Percentiles rank a stretch among this genome's conserved stretches.
Evolutionary conservation across 495 filamentous ascomycete genomes (phyloP).

Genomic region (Parathielavia hyrcaniae): DNA sequence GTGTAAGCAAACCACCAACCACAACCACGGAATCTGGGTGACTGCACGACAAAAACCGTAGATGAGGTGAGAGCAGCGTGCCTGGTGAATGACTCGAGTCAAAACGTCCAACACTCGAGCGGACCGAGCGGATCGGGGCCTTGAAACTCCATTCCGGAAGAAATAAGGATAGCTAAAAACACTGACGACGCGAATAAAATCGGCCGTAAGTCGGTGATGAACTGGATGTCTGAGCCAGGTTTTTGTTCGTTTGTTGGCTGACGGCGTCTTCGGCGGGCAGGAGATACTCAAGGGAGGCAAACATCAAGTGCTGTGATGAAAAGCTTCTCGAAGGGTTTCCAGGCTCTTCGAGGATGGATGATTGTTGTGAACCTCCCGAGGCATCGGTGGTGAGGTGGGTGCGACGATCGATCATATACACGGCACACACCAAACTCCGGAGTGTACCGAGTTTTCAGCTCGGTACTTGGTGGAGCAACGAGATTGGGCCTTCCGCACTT

Average conservation of each 20-base stretch:
- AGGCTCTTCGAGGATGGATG: background rate
- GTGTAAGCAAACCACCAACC: too few relatives aligned
- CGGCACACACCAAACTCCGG: background rate
- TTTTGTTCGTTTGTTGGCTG: background rate
- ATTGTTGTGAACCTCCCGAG: background rate
- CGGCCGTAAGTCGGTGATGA: background rate
- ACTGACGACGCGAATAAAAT: too few relatives aligned
- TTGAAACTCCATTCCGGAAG: background rate
- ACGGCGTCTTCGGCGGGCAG: background rate
- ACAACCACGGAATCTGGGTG: too few relatives aligned
- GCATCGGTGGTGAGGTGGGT: constrained; percentile 1
- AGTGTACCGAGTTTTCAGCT: too few relatives aligned
- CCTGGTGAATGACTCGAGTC: constrained; percentile 1
- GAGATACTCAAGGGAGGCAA: background rate
- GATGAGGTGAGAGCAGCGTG: background rate
- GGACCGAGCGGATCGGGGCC: background rate
- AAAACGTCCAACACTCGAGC: background rate
- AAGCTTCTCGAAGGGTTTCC: background rate
- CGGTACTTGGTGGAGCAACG: background rate
- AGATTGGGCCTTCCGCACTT: background rate
- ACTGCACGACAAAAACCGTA: background rate
- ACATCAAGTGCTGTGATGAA: background rate
- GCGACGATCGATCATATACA: constrained; percentile 10
- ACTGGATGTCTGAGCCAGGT: background rate
- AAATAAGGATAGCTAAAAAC: background rate